Evolutionary conservation across 1,284 basidiomycete genomes (phyloP), one percentile per base, ranked within the genome.

Genomic region (Ceratobasidium theobromae): DNA sequence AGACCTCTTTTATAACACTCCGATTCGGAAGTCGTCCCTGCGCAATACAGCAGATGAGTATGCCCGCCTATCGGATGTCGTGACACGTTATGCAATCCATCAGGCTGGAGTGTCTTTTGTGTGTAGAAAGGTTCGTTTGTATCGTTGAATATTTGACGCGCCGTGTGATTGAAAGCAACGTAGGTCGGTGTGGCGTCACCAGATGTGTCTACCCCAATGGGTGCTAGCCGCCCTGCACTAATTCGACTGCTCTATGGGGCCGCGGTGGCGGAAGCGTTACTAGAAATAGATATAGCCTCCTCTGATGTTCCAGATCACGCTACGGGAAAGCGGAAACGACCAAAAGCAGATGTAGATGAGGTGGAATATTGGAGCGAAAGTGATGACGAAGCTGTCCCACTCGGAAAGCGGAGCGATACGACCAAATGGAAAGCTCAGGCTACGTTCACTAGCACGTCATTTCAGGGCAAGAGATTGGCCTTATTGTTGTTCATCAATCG

Each of bases 401-500:
- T 65, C 28, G 62, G 35, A n/a, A 53, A 65, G 35, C 49, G 62
- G 35, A 53, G 72, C 68, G 72, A 70, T 1, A 74, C 74, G 14
- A 71, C 72, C 28, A 79, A 53, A 1, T 92, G 90, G 88, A 79
- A 79, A 40, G 85, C 87, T 6, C 84, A 89, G 54, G 88, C 86
- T 0, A 86, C 89, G 74, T 88, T 93, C 72, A 96, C 92, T 4
- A 93, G 87, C 72, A 88, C 92, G 0, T 97, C 95, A 73, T 94
- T 93, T 74, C 92, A 91, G 73, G 88, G 86, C 3, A 96, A 96
- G 76, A 93, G 92, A 73, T 87, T 81, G 57, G 81, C 86, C 0
- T 91, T 96, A 73, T 78, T 99, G 0, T 81, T 98, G n/a, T 99
- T 99, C 76, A 98, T 99, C 74, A 99, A 99, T 73, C 89, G 95